These are phyloP conservation scores for Grosmannia huntii DNA, from an alignment of 2,329 filamentous ascomycete genomes.

Conservation along the genomic window DNA sequence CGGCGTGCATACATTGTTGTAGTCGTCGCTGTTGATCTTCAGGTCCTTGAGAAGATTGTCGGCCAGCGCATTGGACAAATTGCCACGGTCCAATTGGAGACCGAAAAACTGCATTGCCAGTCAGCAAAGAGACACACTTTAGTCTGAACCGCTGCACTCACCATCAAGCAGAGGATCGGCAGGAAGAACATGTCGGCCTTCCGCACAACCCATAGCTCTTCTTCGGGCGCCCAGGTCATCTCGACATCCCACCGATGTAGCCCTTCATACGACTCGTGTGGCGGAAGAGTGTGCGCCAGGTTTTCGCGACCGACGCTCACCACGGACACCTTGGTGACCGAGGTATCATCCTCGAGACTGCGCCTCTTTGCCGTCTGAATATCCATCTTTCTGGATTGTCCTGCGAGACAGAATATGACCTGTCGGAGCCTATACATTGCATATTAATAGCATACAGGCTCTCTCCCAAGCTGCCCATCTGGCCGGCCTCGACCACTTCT, in stretches of 20 bases:
- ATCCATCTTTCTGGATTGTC: background rate
- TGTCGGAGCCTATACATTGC: background rate
- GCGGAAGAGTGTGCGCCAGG: conserved; percentile 19
- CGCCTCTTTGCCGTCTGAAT: background rate
- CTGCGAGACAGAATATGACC: background rate
- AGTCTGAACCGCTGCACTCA: background rate
- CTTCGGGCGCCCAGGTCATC: conserved; percentile 38
- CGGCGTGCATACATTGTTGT: conserved; percentile 32
- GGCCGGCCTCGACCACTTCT: background rate
- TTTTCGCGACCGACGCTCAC: conserved; percentile 24
- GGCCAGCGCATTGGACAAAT: conserved; percentile 47
- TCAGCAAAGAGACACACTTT: background rate
- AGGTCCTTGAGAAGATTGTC: conserved; percentile 48
- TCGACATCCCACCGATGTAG: conserved; percentile 27
- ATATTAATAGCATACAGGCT: background rate
- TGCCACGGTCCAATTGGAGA: conserved; percentile 50
- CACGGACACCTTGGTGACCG: conserved; percentile 19
- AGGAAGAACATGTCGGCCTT: conserved; percentile 35
- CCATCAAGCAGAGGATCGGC: conserved; percentile 25
- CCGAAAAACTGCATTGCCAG: conserved; percentile 37
- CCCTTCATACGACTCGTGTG: conserved; percentile 25
- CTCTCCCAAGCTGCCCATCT: background rate
- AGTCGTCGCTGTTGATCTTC: conserved; percentile 34
- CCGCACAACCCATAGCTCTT: conserved; percentile 41
- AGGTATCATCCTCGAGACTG: background rate